phyloP scores from a whole-genome alignment of 768 basidiomycete species.

The Phaeotremella fagi region DNA sequence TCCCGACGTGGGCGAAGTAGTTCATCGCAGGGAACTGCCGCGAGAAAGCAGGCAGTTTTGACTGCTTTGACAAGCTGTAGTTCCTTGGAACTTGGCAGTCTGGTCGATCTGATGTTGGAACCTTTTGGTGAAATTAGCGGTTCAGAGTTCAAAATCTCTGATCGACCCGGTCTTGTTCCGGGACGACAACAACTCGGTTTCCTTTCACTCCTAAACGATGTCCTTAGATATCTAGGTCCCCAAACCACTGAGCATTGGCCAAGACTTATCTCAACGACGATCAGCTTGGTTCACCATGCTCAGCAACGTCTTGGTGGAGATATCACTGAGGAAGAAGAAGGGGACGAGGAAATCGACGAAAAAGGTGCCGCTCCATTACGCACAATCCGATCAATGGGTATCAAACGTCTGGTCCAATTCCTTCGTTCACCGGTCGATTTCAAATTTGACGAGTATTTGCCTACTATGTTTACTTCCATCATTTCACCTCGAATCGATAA shows the following conservation, averaged over 20 bases:
- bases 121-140: constrained; percentile 52
- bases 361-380: constrained; percentile 53
- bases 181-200: constrained; percentile 70
- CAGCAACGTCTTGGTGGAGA: constrained; percentile 51
- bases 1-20: constrained; percentile 63
- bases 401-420: constrained; percentile 83
- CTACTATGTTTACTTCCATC: constrained; percentile 61
- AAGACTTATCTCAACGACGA: constrained; percentile 62
- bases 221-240: constrained; percentile 74
- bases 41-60: constrained; percentile 70
- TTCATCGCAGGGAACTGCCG: constrained; percentile 58
- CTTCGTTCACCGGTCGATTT: constrained; percentile 69
- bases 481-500: constrained; percentile 74
- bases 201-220: constrained; percentile 75
- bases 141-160: constrained; percentile 10
- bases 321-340: constrained; percentile 49
- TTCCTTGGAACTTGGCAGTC: constrained; percentile 65
- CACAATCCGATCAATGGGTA: constrained; percentile 70
- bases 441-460: constrained; percentile 69
- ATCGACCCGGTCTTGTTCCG: constrained; percentile 12
- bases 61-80: constrained; percentile 64
- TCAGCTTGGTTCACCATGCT: constrained; percentile 63
- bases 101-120: constrained; percentile 82
- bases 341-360: constrained; percentile 49
- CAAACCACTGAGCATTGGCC: constrained; percentile 69